Percentiles rank a stretch among this genome's conserved stretches.
Conservation (phyloP, 2,329 filamentous ascomycete species). For the Ophiostoma sp. region DNA sequence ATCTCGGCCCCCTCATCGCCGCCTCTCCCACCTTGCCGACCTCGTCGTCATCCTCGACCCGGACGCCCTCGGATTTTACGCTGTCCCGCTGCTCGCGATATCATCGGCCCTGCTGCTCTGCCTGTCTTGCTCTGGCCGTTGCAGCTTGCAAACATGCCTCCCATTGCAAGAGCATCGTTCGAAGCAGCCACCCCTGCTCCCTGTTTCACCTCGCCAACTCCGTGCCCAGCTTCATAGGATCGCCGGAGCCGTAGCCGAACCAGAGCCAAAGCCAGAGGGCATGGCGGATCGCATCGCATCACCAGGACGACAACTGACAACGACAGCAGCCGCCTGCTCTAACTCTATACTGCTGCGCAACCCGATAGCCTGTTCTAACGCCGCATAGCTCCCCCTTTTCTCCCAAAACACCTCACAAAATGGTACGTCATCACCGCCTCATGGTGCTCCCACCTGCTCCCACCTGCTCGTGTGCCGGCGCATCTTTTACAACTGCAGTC, state of each 20-base stretch:
- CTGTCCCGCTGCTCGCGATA: not conserved
- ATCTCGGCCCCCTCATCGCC: constrained; percentile 1
- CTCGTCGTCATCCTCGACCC: not conserved
- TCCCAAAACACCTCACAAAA: constrained; percentile 18
- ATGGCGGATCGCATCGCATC: not conserved
- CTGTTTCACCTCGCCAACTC: not conserved
- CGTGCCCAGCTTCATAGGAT: not conserved
- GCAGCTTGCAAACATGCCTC: not conserved
- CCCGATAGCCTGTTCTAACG: not conserved
- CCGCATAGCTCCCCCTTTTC: not conserved
- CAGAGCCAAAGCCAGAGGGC: not conserved
- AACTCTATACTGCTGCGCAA: not conserved
- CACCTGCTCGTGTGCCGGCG: constrained; percentile 18
- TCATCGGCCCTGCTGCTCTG: not conserved
- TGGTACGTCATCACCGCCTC: constrained; percentile 22
- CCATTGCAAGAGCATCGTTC: not conserved
- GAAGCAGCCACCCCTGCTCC: not conserved
- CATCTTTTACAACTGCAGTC: not conserved
- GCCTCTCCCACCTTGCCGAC: not conserved
- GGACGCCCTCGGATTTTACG: not conserved
- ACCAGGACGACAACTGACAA: not conserved
- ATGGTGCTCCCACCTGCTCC: not conserved
- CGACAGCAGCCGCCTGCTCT: not conserved
- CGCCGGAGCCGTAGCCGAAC: not conserved
- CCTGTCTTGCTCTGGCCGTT: not conserved